Evolutionary conservation across 352 stramenopile species (phyloP), one percentile per base, ranked within the genome.

Genomic region (Aphanomyces invadans): DNA sequence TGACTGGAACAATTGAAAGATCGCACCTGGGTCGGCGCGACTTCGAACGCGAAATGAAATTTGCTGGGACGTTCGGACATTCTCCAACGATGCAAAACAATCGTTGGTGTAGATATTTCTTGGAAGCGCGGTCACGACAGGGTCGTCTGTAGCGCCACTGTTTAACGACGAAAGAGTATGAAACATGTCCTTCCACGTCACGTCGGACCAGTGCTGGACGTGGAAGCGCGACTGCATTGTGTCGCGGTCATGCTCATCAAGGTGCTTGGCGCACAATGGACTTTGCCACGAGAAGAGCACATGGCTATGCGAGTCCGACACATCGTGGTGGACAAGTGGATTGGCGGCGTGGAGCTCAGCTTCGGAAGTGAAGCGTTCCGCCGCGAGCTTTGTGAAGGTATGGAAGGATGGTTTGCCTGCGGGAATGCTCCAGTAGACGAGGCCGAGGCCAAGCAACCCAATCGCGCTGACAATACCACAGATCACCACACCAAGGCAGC

Each of bases 41-140:
- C 28, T 51, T 4, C 60, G 60, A 4, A 67, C 60, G 5, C 60
- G 60, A n/a, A 59, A 48, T 26, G 60, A 67, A 21, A 57, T 45
- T 29, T 49, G 48, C 28, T n/a, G 19, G 4, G 48, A 26, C 19
- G 25, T 36, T 10, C 33, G 32, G 11, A 25, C 60, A 33, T 67
- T 67, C 5, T 67, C 60, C 5, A 67, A 44, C 49, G 57, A 39
- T 23, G 54, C 60, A 59, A 67, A 67, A 44, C 60, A 67, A 33
- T 67, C 60, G 49, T 67, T 44, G 39, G n/a, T 67, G 38, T 67
- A 67, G n/a, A 67, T 29, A 26, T 57, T 51, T 31, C 60, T 42
- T 10, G 46, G 46, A 1, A 54, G 2, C 19, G 28, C 28, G 38
- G 38, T 54, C 11, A 7, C 25, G 19, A 23, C 28, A 7, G 19